A percentile compares a stretch with the other conserved stretches of the same genome.
Conservation (phyloP, 805 yeast species). For the Starmerella geochares region DNA sequence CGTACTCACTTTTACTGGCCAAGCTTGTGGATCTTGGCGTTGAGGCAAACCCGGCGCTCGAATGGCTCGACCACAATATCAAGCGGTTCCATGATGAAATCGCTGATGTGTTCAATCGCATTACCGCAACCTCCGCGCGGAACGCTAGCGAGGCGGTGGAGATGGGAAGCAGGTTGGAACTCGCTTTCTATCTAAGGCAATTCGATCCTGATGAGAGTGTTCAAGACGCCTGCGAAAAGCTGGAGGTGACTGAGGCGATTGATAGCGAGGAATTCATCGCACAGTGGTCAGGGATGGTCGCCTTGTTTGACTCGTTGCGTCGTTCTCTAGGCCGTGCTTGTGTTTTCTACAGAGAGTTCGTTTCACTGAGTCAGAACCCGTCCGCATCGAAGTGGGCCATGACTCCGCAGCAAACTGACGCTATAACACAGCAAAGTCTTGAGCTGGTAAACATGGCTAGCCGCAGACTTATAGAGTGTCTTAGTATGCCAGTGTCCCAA, state of each 20-base stretch:
- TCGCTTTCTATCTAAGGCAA: conserved; percentile 13
- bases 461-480: conserved; percentile 11
- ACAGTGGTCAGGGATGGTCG: conserved; percentile 20
- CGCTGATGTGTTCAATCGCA: conserved; percentile 13
- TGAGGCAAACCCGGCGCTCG: conserved; percentile 52
- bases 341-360: conserved; percentile 25
- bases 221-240: conserved; percentile 4
- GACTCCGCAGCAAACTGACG: conserved; percentile 5
- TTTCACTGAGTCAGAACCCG: conserved; percentile 13
- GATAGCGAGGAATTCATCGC: conserved; percentile 19
- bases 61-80: conserved; percentile 49
- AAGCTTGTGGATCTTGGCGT: conserved; percentile 54
- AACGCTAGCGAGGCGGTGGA: conserved; percentile 12
- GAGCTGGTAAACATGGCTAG: conserved; percentile 8
- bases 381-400: conserved; percentile 10
- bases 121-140: conserved; percentile 9
- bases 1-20: conserved; percentile 36
- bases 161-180: conserved; percentile 12
- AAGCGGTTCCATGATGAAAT: conserved; percentile 32
- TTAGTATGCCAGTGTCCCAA: conserved; percentile 10
- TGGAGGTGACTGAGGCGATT: conserved; percentile 1
- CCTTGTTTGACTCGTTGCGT: conserved; percentile 16
- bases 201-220: not conserved
- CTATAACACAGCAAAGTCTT: conserved; percentile 12
- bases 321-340: conserved; percentile 16